Evolutionary conservation across 2,329 filamentous ascomycete species (phyloP), one percentile per base, ranked within the genome.

Genomic region (Aureobasidium subglaciale): DNA sequence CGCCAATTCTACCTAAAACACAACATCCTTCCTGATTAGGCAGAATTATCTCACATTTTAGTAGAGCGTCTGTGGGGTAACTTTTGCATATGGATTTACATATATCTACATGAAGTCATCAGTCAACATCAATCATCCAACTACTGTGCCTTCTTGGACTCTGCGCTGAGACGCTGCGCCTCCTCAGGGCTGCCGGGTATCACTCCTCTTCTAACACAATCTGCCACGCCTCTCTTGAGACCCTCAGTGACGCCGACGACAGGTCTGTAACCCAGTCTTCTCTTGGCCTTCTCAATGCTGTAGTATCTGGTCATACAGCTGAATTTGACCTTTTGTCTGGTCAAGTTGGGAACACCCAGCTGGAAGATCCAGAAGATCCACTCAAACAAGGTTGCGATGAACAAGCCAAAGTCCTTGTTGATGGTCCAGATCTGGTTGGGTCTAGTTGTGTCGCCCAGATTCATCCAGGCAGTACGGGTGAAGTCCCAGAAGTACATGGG

Each of bases 281-380:
- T 75, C 76, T 83, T 87, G 56, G 87, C 87, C 78, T 91, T 91
- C 58, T 75, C 74, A 67, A 90, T 89, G 71, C 84, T 83, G 71
- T 87, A 90, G 72, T 90, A 91, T 56, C 87, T 78, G 56, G 83
- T 87, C 84, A 90, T 87, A 68, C 80, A 84, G 65, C 82, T 83
- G 68, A 85, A 88, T 61, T 79, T 74, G 59, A 87, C 74, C 61
- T 76, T 71, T 56, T 71, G 69, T 57, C 71, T 62, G 10, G 72
- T 75, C 61, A 78, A 55, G 46, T 74, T 77, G 15, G 75, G 75
- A 60, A 68, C 74, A 7, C 74, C 74, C 29, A 74, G 43, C 38
- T 63, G 59, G 57, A 70, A 64, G 8, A 71, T 50, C 71, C 74
- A 75, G 61, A 73, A 76, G 3, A 73, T 59, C 65, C 67, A 73